Conservation (phyloP, 78 protist species). For the Dictyostelium purpureum region DNA sequence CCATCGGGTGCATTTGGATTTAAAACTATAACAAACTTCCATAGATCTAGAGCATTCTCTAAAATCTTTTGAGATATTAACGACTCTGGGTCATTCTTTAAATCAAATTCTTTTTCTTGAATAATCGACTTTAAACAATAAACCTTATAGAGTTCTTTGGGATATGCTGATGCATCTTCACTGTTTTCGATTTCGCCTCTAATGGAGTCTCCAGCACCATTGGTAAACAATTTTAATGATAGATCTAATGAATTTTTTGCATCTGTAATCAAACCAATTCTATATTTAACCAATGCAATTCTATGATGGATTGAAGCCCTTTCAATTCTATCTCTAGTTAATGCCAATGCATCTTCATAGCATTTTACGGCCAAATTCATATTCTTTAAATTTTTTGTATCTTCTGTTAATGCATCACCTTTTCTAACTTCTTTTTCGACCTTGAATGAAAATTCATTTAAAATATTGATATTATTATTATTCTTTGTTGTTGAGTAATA, state of each 20-base stretch:
- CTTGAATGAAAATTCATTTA: constrained; percentile 24
- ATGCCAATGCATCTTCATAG: background rate
- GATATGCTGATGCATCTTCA: background rate
- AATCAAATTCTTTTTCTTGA: constrained; percentile 23
- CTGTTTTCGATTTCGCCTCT: too few species aligned
- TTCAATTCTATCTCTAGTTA: constrained; percentile 21
- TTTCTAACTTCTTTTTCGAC: background rate
- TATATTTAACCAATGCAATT: constrained; percentile 14
- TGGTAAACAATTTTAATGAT: constrained; percentile 21
- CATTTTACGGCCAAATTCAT: background rate
- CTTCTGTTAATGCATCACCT: background rate
- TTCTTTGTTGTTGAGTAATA: background rate
- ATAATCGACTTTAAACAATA: background rate
- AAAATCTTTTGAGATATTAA: background rate
- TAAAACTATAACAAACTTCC: constrained; percentile 38
- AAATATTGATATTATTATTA: background rate
- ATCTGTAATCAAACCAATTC: background rate
- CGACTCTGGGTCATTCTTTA: background rate
- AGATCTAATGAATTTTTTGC: background rate
- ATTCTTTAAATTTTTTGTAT: background rate
- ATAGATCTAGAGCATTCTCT: background rate
- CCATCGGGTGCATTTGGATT: constrained; percentile 45
- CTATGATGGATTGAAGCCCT: constrained; percentile 18
- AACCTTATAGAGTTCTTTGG: background rate
- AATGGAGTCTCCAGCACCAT: background rate